Base-by-base conservation (phyloP, 495 filamentous ascomycete species). In the Podospora anserina region DNA sequence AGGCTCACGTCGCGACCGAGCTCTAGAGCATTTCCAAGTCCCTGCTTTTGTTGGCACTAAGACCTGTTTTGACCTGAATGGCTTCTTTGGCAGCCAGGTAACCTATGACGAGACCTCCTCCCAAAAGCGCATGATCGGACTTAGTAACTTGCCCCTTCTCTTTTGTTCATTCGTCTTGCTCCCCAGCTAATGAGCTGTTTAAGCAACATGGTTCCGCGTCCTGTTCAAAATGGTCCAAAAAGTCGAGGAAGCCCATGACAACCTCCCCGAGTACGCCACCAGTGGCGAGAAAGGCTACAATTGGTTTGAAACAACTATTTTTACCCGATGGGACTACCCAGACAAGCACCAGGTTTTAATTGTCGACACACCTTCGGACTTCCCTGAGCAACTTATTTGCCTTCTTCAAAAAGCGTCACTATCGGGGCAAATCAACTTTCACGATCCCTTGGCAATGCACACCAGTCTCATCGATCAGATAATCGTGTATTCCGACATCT, bases 31-130 rank as follows among this genome's bases (percentile, higher is more conserved):
- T 23, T 72, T 75, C 66, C 61, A 69, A 53, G 72, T 75, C 30
- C 72, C 72, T n/a, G 9, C 18, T 9, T 75, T 69, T 34, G 64
- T 75, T n/a, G 70, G 66, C 20, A 69, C 62, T 30, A 53, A 69
- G 18, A 72, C 72, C 15, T 75, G 72, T 56, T 72, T 75, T 30
- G 72, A 75, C 44, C 16, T 75, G 3, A 75, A 72, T 61, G 72
- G 70, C 53, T 75, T 68, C 68, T 72, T 70, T 58, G 72, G 72
- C 6, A 64, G 64, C 61, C 68, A 63, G 4, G 39, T 66, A 30
- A 59, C n/a, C 20, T 72, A 65, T 44, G 57, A 64, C 26, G 66
- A 68, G 32, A 26, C 28, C 28, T 56, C 39, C 53, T n/a, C 7
- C 5, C 20, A 20, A 7, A 62, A 64, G 15, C 55, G 18, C 60